Base-by-base conservation (phyloP, 306 rosid genomes). In the Purshia tridentata region DNA sequence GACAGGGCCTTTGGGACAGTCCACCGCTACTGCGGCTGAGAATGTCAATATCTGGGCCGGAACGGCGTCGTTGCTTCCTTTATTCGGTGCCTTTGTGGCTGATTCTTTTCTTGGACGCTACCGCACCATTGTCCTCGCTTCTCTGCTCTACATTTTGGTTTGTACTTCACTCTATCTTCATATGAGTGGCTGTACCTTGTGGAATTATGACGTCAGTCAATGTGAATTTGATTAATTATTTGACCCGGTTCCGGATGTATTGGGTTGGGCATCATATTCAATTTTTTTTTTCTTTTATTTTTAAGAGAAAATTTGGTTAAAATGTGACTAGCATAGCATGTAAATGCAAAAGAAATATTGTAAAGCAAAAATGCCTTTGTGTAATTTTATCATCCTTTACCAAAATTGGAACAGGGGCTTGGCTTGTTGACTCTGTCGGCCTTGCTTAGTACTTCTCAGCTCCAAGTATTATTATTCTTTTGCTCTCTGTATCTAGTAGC, bases 391-490 rank as follows among this genome's bases (percentile, higher is more conserved):
- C 4, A 29, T 23, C 48, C 41, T 72, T 15, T 20, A 4, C 23
- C 5, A 57, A 45, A 2, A 58, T 77, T 29, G 35, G 7, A 10
- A 40, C 79, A 90, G 92, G 96, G 88, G 13, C 84, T 90, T 16
- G 85, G 85, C 12, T 77, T 86, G 77, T 78, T 90, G 80, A 80
- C 90, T n/a, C 4, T 90, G 15, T 85, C 89, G 11, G 85, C 92
- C n/a, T n/a, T 70, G 52, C 70, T 87, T 56, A 23, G 8, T 70
- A 64, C 57, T 67, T 78, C 77, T n/a, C 41, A 5, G 39, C 45
- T 63, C 54, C 91, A 86, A 84, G 76, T 77, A 8, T 6, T 84
- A 9, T 59, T 86, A 12, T 86, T 89, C 86, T 89, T 84, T 71
- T 19, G 76, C 64, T 68, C 92, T 22, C 85, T 88, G 6, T 88